A percentile compares a stretch with the other conserved stretches of the same genome.
phyloP scores from a whole-genome alignment of 2,329 filamentous ascomycete species.

The Fusarium clavum region DNA sequence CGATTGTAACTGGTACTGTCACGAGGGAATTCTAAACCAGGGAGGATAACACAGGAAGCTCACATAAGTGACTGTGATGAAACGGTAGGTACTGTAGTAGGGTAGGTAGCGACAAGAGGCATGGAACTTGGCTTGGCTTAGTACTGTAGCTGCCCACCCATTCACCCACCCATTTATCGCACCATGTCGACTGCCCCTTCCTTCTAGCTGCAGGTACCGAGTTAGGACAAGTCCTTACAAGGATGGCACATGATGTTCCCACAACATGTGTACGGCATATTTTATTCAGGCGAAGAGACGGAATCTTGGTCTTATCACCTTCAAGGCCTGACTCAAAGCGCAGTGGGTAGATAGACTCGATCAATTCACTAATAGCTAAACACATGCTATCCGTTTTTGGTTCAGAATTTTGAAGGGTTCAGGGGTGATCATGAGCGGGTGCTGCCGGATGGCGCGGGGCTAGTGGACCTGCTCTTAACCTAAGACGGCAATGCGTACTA shows the following conservation, averaged over 20 bases:
- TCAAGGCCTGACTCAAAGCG: background rate
- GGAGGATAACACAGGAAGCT: background rate
- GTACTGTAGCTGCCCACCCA: constrained; percentile 14
- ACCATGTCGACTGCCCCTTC: constrained; percentile 27
- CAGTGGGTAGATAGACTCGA: background rate
- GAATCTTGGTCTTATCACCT: background rate
- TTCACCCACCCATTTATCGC: constrained; percentile 24
- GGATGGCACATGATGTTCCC: constrained; percentile 26
- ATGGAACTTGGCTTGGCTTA: constrained; percentile 20
- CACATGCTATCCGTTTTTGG: constrained; percentile 15
- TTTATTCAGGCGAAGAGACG: background rate
- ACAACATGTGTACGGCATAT: constrained; percentile 4
- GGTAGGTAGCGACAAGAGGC: background rate
- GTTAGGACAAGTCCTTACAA: constrained; percentile 36
- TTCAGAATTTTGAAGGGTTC: constrained; percentile 35
- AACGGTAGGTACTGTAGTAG: background rate
- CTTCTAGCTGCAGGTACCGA: constrained; percentile 41
- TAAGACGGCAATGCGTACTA: constrained; percentile 10
- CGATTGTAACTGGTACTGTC: background rate
- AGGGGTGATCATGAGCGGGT: constrained; percentile 38
- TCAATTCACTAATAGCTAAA: constrained; percentile 8
- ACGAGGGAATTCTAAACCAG: constrained; percentile 11
- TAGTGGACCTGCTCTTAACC: constrained; percentile 33
- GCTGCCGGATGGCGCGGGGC: constrained; percentile 44
- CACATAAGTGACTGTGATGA: background rate